These are phyloP conservation scores for Clarireedia hainanense DNA, from an alignment of 2,329 filamentous ascomycete genomes.

Conservation along the genomic window DNA sequence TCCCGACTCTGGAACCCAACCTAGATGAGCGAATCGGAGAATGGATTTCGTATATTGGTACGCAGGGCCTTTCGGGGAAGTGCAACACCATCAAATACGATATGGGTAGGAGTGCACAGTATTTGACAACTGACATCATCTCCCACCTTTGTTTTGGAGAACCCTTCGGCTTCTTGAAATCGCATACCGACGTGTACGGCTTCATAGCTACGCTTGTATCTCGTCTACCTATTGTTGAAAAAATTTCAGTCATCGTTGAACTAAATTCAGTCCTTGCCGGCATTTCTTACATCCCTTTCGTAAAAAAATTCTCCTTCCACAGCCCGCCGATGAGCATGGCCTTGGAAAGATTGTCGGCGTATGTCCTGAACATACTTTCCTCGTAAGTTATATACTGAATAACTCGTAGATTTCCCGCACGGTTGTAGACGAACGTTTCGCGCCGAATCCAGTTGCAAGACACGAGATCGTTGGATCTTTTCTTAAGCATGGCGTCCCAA, in stretches of 20 bases:
- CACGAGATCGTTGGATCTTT: slow-evolving; percentile 28
- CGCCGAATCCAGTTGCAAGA: slow-evolving; percentile 20
- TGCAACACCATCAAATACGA: background rate
- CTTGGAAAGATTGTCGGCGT: slow-evolving; percentile 4
- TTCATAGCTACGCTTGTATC: background rate
- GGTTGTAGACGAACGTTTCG: background rate
- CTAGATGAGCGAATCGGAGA: background rate
- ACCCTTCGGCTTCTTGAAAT: background rate
- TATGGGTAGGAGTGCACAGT: background rate
- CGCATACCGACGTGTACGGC: background rate
- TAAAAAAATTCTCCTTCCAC: background rate
- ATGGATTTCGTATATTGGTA: background rate
- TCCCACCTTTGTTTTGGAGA: background rate
- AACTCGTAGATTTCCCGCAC: background rate
- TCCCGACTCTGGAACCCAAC: background rate
- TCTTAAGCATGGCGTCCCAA: slow-evolving; percentile 24
- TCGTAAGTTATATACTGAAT: background rate
- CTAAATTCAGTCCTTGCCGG: background rate
- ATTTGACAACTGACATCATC: background rate
- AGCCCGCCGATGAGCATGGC: background rate
- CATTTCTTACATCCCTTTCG: background rate
- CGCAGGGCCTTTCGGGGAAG: background rate
- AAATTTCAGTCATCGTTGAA: background rate
- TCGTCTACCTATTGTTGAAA: background rate
- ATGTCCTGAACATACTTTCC: background rate